Percentiles rank a stretch among this genome's conserved stretches.
phyloP scores from a whole-genome alignment of 2,329 filamentous ascomycete genomes.

The Aureobasidium sp. region DNA sequence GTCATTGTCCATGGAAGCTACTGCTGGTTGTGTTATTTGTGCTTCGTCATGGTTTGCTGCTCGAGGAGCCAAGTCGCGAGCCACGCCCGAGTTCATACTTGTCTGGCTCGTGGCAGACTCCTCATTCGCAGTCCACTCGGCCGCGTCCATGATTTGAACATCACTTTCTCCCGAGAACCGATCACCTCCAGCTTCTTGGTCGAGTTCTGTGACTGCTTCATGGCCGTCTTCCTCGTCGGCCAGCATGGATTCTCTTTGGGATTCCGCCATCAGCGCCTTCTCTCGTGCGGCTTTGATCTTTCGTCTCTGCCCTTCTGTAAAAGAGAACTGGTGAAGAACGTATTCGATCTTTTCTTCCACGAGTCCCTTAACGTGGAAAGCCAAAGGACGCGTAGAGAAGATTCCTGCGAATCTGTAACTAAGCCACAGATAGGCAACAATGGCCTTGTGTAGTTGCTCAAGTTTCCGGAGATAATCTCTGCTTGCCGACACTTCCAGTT shows the following conservation, averaged over 20 bases:
- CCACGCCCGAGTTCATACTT: slow-evolving; percentile 1
- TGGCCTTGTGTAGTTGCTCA: slow-evolving; percentile 70
- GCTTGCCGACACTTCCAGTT: slow-evolving; percentile 42
- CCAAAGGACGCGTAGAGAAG: slow-evolving; percentile 67
- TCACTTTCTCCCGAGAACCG: slow-evolving; percentile 26
- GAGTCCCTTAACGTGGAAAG: slow-evolving; percentile 69
- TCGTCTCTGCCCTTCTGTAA: slow-evolving; percentile 25
- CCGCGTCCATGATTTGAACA: slow-evolving; percentile 20
- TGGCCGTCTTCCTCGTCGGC: slow-evolving; percentile 13
- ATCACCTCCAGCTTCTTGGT: slow-evolving; percentile 23
- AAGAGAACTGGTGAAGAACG: slow-evolving; percentile 52
- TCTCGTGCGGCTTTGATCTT: slow-evolving; percentile 25
- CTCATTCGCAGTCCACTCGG: slow-evolving; percentile 4
- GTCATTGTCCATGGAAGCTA: background rate
- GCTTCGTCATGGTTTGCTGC: slow-evolving; percentile 14
- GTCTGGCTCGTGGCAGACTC: slow-evolving; percentile 15
- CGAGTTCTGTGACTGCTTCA: slow-evolving; percentile 8
- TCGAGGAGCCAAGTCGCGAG: slow-evolving; percentile 6
- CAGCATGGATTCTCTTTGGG: slow-evolving; percentile 16
- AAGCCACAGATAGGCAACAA: slow-evolving; percentile 88
- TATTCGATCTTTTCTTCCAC: slow-evolving; percentile 70
- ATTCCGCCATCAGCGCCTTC: slow-evolving; percentile 21
- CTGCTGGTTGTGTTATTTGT: background rate
- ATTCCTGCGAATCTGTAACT: slow-evolving; percentile 80
- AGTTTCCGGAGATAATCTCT: slow-evolving; percentile 58